phyloP scores from a whole-genome alignment of 2,329 filamentous ascomycete genomes.

The Aureobasidium sp. region DNA sequence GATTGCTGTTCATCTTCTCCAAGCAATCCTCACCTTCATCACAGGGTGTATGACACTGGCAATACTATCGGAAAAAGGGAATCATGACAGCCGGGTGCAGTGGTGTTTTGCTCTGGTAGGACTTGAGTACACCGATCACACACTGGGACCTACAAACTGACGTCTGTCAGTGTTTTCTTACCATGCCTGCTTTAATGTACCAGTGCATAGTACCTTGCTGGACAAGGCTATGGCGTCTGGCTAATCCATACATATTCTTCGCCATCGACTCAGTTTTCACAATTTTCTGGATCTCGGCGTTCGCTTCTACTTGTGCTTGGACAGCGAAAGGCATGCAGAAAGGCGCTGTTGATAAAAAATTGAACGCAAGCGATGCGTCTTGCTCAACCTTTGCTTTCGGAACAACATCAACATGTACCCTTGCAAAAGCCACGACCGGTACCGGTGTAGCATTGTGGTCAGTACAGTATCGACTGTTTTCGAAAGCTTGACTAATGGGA shows the following conservation, averaged over 20 bases:
- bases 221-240: conserved; percentile 8
- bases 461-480: not conserved
- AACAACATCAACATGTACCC: not conserved
- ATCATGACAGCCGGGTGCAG: conserved; percentile 45
- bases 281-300: conserved; percentile 2
- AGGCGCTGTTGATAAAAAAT: not conserved
- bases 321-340: not conserved
- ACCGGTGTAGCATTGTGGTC: not conserved
- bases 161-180: not conserved
- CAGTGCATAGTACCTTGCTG: conserved; percentile 12
- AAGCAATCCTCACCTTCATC: conserved; percentile 50
- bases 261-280: not conserved
- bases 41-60: conserved; percentile 50
- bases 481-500: not conserved
- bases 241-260: not conserved
- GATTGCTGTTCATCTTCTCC: conserved; percentile 45
- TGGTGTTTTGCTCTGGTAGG: conserved; percentile 53
- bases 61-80: conserved; percentile 47
- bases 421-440: conserved; percentile 1
- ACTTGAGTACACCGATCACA: not conserved
- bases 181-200: conserved; percentile 9
- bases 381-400: conserved; percentile 2
- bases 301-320: conserved; percentile 1
- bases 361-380: not conserved
- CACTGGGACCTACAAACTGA: not conserved